Percentiles rank a stretch among this genome's conserved stretches.
Conservation (phyloP, 345 rosid species). For the Leavenworthia alabamica region DNA sequence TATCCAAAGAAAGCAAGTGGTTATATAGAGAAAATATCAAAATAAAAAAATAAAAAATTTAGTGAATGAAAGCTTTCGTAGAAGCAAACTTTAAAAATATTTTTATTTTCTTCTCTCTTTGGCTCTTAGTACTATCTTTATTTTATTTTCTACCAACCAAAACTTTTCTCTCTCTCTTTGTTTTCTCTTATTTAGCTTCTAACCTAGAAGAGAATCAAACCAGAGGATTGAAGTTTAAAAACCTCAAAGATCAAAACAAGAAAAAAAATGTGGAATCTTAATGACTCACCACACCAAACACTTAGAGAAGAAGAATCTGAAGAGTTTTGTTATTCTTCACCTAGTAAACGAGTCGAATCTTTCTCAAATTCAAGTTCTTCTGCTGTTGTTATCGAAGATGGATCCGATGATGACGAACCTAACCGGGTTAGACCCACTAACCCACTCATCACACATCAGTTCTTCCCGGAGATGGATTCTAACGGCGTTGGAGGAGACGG, state of each 20-base stretch:
- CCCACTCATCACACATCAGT: constrained; percentile 73
- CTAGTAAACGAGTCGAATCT: constrained; percentile 81
- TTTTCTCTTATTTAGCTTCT: constrained; percentile 32
- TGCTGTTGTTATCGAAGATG: constrained; percentile 63
- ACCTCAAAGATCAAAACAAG: constrained; percentile 22
- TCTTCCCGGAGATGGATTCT: constrained; percentile 53
- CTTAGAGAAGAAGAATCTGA: constrained; percentile 41
- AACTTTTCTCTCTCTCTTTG: constrained; percentile 15
- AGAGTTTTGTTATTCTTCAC: constrained; percentile 68
- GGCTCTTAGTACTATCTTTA: constrained; percentile 29
- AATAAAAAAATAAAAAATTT: neutral
- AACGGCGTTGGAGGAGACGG: constrained; percentile 13
- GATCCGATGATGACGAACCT: constrained; percentile 65
- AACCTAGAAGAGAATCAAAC: constrained; percentile 36
- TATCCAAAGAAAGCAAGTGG: constrained; percentile 42
- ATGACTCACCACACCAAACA: constrained; percentile 34
- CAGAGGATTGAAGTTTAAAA: constrained; percentile 24
- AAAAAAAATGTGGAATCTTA: constrained; percentile 37
- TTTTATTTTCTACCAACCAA: constrained; percentile 19
- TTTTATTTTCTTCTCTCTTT: constrained; percentile 9
- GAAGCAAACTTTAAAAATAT: constrained; percentile 36
- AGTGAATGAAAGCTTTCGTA: constrained; percentile 38
- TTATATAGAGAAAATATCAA: constrained; percentile 34
- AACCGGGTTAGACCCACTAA: constrained; percentile 32
- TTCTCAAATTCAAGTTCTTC: constrained; percentile 70